Evolutionary conservation across 768 basidiomycete species (phyloP), one percentile per base, ranked within the genome.

Genomic region (Trametopsis cervina): DNA sequence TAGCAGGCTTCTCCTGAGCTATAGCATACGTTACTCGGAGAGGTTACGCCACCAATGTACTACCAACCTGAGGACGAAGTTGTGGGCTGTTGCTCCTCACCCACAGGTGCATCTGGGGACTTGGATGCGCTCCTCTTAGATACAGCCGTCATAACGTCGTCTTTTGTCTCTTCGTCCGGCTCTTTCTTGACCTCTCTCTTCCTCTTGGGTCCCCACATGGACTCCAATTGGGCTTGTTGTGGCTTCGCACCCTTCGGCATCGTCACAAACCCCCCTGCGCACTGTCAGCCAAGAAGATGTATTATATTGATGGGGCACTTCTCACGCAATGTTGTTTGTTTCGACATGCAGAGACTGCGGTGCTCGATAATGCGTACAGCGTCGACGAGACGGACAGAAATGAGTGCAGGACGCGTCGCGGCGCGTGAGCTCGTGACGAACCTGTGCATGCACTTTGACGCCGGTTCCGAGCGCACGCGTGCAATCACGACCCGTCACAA

Each of bases 181-280:
- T 57, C 61, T 36, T 53, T 62, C 42, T 45, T 52, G 42, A 49
- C 45, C 29, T 50, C 53, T 25, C 51, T 54, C 65, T 63, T 55
- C 54, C 63, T 74, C 65, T 76, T 77, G 56, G 66, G 69, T 9
- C 70, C 72, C 85, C 86, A 91, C 69, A 88, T 73, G 46, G 89
- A 85, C 48, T 77, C 72, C 33, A 92, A 75, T 57, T 71, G 89
- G n/a, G 87, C 72, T 62, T 92, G 89, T 49, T 88, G 86, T 5
- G 83, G 79, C 64, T 86, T 89, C n/a, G 60, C 54, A 23, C 73
- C 73, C 54, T 74, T 74, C 0, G 89, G 85, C 84, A 89, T 85
- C 49, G 74, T 70, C 47, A 89, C 80, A 70, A 89, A 90, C 59
- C 78, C 86, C 29, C 81, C 87, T 90, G 26, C 5, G 29, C 4